These are phyloP conservation scores for Tuber umbilicatum DNA, from an alignment of 495 filamentous ascomycete species.

Conservation along the genomic window DNA sequence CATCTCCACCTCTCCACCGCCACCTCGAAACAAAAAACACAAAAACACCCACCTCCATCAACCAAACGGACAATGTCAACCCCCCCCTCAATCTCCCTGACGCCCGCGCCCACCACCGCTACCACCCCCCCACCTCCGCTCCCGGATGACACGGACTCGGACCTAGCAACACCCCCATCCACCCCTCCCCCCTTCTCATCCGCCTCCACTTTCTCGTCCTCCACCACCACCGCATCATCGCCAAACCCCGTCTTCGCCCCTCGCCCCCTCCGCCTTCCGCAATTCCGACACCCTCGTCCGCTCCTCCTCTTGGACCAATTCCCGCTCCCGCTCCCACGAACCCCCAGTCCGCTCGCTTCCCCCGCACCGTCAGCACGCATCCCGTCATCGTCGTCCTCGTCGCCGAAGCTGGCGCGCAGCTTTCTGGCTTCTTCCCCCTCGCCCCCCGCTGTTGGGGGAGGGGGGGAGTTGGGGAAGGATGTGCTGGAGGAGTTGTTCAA, in stretches of 20 bases:
- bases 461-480: constrained; percentile 17
- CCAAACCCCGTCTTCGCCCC: constrained; percentile 31
- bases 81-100: constrained; percentile 16
- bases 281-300: constrained; percentile 30
- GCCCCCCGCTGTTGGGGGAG: background rate
- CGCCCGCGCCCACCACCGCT: constrained; percentile 6
- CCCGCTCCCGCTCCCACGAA: constrained; percentile 28
- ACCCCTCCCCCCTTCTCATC: constrained; percentile 16
- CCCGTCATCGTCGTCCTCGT: background rate
- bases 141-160: constrained; percentile 14
- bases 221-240: constrained; percentile 11
- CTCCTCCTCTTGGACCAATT: constrained; percentile 28
- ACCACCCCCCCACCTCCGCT: constrained; percentile 23
- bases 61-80: constrained; percentile 5
- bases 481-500: constrained; percentile 39
- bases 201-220: constrained; percentile 17
- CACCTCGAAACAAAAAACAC: background rate
- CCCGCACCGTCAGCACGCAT: background rate
- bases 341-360: constrained; percentile 18
- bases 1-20: background rate
- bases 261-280: constrained; percentile 32
- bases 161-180: constrained; percentile 16
- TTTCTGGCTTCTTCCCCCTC: background rate
- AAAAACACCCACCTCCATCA: background rate
- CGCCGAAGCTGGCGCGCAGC: background rate